Conservation (phyloP, 2,329 filamentous ascomycete genomes). For the Colletotrichum tofieldiae region DNA sequence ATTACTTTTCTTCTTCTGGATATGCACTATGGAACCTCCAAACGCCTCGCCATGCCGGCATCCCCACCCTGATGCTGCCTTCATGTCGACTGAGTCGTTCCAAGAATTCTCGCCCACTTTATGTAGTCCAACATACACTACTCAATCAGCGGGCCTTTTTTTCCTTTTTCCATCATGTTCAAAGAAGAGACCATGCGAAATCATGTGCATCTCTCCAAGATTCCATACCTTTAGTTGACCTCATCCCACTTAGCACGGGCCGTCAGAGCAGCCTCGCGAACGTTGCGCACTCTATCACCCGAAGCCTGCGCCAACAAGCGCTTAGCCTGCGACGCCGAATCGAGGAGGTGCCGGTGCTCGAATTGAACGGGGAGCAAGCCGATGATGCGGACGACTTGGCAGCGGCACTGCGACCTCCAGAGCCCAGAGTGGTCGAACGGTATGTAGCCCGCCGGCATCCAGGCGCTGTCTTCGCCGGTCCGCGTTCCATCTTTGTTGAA, state of each 20-base stretch:
- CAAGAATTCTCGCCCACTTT: neutral
- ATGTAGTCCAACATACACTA: neutral
- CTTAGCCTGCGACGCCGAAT: constrained; percentile 61
- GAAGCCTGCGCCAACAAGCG: constrained; percentile 66
- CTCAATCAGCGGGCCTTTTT: neutral
- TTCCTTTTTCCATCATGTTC: neutral
- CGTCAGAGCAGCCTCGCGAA: constrained; percentile 64
- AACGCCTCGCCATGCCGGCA: constrained; percentile 33
- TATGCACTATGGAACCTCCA: neutral
- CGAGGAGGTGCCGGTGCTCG: constrained; percentile 63
- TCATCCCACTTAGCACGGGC: constrained; percentile 66
- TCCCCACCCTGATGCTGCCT: constrained; percentile 10
- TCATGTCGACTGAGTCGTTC: neutral
- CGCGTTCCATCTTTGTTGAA: constrained; percentile 46
- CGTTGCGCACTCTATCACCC: constrained; percentile 68
- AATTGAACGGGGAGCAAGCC: constrained; percentile 63
- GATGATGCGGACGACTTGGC: constrained; percentile 64
- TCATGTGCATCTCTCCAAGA: neutral
- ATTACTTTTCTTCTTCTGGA: neutral
- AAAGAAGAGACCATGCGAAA: neutral
- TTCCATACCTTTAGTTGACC: constrained; percentile 46
- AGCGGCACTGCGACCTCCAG: constrained; percentile 56
- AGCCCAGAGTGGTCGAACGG: constrained; percentile 32
- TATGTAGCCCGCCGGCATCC: constrained; percentile 51
- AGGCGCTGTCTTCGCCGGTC: constrained; percentile 46